These are phyloP conservation scores for Conticribra guillardii DNA, from an alignment of 108 stramenopile genomes.

Conservation along the genomic window DNA sequence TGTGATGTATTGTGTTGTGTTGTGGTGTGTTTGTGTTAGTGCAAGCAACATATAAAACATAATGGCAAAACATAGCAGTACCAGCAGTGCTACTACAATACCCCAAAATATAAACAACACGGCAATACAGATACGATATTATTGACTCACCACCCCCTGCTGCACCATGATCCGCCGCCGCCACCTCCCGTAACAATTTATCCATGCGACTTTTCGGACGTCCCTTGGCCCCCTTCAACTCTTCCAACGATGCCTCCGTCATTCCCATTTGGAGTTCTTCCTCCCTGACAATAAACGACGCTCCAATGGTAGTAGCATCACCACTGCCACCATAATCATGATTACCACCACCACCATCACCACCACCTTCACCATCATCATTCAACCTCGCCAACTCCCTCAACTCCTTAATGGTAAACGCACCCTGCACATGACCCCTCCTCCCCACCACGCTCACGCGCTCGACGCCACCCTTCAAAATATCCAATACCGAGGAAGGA, in stretches of 20 bases:
- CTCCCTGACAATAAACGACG: constrained; percentile 58
- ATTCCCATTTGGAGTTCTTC: constrained; percentile 87
- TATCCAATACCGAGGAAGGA: constrained; percentile 72
- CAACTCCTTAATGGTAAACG: constrained; percentile 98
- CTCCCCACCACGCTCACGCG: constrained; percentile 89
- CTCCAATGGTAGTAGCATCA: too few relatives aligned
- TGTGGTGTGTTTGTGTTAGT: too few relatives aligned
- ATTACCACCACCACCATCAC: too few relatives aligned
- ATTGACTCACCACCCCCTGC: constrained; percentile 23
- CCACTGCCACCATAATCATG: too few relatives aligned
- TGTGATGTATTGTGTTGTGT: too few relatives aligned
- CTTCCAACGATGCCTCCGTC: constrained; percentile 72
- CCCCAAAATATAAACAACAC: too few relatives aligned
- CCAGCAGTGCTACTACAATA: too few relatives aligned
- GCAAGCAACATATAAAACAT: too few relatives aligned
- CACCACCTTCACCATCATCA: constrained; percentile 56
- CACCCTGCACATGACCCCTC: constrained; percentile 96
- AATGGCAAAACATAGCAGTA: too few relatives aligned
- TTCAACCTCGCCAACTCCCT: constrained; percentile 91
- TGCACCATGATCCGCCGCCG: constrained; percentile 13
- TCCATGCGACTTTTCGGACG: constrained; percentile 77
- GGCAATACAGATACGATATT: too few relatives aligned
- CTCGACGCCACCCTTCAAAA: constrained; percentile 54
- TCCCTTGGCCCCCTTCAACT: constrained; percentile 55
- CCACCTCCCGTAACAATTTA: constrained; percentile 61